Percentiles rank a stretch among this genome's conserved stretches.
Evolutionary conservation across 2,329 filamentous ascomycete genomes (phyloP).

Genomic region (Fusarium redolens): DNA sequence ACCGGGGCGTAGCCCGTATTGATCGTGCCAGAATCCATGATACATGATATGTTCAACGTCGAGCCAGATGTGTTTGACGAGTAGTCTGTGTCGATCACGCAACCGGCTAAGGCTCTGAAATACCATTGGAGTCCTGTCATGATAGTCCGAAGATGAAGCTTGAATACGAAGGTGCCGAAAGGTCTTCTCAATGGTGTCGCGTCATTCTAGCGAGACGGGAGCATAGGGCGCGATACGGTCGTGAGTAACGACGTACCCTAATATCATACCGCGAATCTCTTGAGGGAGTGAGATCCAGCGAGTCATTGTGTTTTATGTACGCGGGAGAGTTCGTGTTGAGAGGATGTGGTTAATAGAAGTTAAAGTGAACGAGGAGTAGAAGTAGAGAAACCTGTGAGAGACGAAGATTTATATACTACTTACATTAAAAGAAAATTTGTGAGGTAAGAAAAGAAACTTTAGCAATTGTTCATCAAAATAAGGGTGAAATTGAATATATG

Average conservation of each 20-base stretch:
- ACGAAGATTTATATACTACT: background rate
- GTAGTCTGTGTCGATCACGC: background rate
- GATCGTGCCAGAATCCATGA: too few relatives aligned
- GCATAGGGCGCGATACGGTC: background rate
- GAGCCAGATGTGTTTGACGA: background rate
- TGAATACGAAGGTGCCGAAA: background rate
- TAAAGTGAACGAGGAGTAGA: background rate
- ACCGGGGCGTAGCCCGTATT: too few relatives aligned
- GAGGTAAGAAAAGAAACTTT: background rate
- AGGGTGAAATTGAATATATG: background rate
- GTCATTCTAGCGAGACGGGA: background rate
- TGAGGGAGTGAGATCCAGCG: background rate
- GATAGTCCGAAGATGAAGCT: too few relatives aligned
- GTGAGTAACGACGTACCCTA: background rate
- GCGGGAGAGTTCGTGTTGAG: too few relatives aligned
- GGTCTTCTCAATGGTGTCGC: background rate
- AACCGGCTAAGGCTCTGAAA: background rate
- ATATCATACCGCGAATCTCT: background rate
- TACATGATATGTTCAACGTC: background rate
- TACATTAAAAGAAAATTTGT: background rate
- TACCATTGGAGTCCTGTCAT: accelerated
- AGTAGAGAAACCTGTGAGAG: background rate
- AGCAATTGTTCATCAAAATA: background rate
- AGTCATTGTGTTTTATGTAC: background rate
- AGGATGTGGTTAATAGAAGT: background rate